Evolutionary conservation across 2,329 filamentous ascomycete genomes (phyloP).

Genomic region (Sporothrix brunneoviolacea): DNA sequence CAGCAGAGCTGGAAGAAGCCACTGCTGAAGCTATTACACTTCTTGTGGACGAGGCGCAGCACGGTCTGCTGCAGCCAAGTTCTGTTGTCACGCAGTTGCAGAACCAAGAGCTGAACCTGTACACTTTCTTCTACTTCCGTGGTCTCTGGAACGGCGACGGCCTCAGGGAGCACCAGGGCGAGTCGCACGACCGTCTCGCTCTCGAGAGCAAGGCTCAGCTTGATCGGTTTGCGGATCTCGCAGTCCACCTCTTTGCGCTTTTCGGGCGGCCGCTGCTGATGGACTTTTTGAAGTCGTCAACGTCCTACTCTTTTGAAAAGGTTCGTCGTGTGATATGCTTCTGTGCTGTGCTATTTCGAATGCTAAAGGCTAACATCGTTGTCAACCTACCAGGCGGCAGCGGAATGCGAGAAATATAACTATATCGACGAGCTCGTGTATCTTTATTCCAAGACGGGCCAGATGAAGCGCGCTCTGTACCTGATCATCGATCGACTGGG

Average conservation of each 20-base stretch:
- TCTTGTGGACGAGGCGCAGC: conserved; percentile 84
- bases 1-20: conserved; percentile 67
- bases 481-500: conserved; percentile 90
- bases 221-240: conserved; percentile 80
- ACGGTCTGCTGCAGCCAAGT: conserved; percentile 73
- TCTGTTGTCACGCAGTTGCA: conserved; percentile 74
- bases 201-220: conserved; percentile 62
- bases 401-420: conserved; percentile 67
- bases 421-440: conserved; percentile 94
- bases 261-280: conserved; percentile 77
- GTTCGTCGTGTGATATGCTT: too few species aligned
- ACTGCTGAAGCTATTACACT: conserved; percentile 79
- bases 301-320: conserved; percentile 82
- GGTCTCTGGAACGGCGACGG: conserved; percentile 75
- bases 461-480: conserved; percentile 84
- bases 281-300: conserved; percentile 78
- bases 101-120: conserved; percentile 59
- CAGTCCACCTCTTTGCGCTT: conserved; percentile 76
- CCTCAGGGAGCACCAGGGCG: conserved; percentile 46
- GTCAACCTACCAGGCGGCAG: too few species aligned
- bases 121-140: conserved; percentile 87
- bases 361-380: too few species aligned
- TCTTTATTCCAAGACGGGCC: conserved; percentile 87
- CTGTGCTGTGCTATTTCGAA: too few species aligned
- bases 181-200: conserved; percentile 50